phyloP scores from a whole-genome alignment of 108 stramenopile genomes.

The Nannochloropsis gaditana region DNA sequence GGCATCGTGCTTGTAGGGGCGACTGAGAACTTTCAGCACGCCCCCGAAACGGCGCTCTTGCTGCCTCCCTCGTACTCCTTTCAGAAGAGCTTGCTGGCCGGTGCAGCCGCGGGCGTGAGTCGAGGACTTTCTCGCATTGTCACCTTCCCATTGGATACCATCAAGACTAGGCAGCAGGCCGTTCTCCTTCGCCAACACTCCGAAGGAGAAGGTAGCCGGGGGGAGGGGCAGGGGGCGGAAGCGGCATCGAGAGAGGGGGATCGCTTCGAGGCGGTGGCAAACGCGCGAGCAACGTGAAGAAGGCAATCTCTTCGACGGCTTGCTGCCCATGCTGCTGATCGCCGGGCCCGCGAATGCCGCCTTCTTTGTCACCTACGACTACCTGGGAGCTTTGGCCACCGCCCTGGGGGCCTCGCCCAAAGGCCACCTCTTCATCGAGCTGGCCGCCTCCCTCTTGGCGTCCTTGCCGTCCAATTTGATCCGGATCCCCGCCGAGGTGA shows the following conservation, averaged over 20 bases:
- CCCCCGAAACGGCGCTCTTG: background rate
- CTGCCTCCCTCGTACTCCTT: conserved; percentile 22
- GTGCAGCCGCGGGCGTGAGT: conserved; percentile 44
- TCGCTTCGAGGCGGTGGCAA: background rate
- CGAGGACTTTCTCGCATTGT: conserved; percentile 39
- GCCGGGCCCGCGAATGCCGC: conserved; percentile 48
- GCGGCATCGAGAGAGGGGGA: background rate
- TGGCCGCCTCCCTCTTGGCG: conserved; percentile 40
- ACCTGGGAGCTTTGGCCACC: conserved; percentile 23
- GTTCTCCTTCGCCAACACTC: conserved; percentile 25
- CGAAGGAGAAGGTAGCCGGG: background rate
- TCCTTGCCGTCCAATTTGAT: conserved; percentile 45
- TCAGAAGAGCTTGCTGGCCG: conserved; percentile 32
- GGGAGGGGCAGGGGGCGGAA: no score
- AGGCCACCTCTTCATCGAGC: conserved; percentile 28
- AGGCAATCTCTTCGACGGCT: conserved; percentile 34
- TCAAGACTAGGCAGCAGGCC: conserved; percentile 45
- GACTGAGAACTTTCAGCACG: background rate
- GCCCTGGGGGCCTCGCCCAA: background rate
- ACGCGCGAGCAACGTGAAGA: background rate
- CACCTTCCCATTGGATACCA: conserved; percentile 48
- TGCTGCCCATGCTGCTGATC: conserved; percentile 36
- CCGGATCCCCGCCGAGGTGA: conserved; percentile 50
- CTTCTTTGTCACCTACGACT: conserved; percentile 43
- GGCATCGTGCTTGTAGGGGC: background rate